phyloP scores from a whole-genome alignment of 2,329 filamentous ascomycete genomes.

The Scleromitrula shiraiana region DNA sequence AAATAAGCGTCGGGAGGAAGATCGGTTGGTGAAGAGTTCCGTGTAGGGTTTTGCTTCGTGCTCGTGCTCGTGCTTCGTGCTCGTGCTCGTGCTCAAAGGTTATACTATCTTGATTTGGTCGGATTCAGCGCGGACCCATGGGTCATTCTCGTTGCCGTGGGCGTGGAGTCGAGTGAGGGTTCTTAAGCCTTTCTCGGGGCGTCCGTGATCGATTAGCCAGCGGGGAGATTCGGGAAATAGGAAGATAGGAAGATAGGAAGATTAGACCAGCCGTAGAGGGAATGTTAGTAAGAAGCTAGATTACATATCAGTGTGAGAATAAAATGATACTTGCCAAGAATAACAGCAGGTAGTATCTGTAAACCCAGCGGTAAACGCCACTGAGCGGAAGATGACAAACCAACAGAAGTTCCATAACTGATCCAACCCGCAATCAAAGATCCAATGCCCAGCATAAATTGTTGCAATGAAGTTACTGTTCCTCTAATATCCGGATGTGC shows the following conservation, averaged over 20 bases:
- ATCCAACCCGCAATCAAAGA: slow-evolving; percentile 66
- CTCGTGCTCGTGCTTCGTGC: no score
- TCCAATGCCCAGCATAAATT: slow-evolving; percentile 77
- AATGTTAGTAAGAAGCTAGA: slow-evolving; percentile 13
- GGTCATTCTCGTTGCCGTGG: slow-evolving; percentile 48
- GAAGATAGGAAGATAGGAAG: slow-evolving; percentile 49
- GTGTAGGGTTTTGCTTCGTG: slow-evolving; percentile 54
- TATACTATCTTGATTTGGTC: slow-evolving; percentile 56
- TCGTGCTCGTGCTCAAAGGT: slow-evolving; percentile 41
- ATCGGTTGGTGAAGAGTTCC: slow-evolving; percentile 51
- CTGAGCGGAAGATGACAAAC: slow-evolving; percentile 28
- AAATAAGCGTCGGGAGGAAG: slow-evolving; percentile 56
- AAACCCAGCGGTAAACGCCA: slow-evolving; percentile 37
- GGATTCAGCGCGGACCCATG: slow-evolving; percentile 57
- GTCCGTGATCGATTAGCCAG: slow-evolving; percentile 57
- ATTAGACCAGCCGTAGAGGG: no score
- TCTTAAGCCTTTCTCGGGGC: slow-evolving; percentile 44
- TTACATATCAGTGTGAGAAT: slow-evolving; percentile 35
- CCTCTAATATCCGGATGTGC: slow-evolving; percentile 73
- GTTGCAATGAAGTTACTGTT: slow-evolving; percentile 62
- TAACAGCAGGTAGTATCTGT: slow-evolving; percentile 50
- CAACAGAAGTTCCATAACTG: slow-evolving; percentile 48
- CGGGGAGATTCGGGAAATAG: slow-evolving; percentile 57
- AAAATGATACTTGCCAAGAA: slow-evolving; percentile 37
- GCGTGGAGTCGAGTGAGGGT: slow-evolving; percentile 54